Percentiles rank a stretch among this genome's conserved stretches.
Evolutionary conservation across 2,329 filamentous ascomycete genomes (phyloP).

Genomic region (Aspergillus pseudonomiae): DNA sequence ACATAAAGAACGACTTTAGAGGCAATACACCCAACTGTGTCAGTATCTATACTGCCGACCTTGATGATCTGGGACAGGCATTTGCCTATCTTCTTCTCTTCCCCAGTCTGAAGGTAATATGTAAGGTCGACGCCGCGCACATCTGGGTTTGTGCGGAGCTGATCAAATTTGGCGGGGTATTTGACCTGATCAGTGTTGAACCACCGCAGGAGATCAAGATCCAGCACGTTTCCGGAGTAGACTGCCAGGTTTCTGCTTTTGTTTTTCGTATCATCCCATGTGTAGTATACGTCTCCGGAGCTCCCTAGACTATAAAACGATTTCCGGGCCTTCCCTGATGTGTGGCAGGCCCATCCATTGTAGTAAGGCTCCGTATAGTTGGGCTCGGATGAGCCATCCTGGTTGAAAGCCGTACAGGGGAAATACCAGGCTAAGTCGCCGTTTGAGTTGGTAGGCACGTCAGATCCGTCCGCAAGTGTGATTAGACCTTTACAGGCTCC

Average conservation of each 20-base stretch:
- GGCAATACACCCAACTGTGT: constrained; percentile 95
- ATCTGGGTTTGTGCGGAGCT: constrained; percentile 70
- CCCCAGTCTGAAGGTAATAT: constrained; percentile 75
- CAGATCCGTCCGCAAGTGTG: constrained; percentile 68
- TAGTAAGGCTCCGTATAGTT: constrained; percentile 78
- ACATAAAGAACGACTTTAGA: constrained; percentile 96
- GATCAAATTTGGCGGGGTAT: constrained; percentile 75
- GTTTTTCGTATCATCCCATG: constrained; percentile 93
- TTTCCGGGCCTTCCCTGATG: constrained; percentile 66
- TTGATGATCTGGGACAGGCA: constrained; percentile 94
- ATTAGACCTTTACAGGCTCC: constrained; percentile 93
- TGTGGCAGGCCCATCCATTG: constrained; percentile 86
- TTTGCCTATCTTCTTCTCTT: constrained; percentile 79
- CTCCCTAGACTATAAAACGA: constrained; percentile 74
- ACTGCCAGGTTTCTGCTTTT: constrained; percentile 86
- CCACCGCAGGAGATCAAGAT: constrained; percentile 85
- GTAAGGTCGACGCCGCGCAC: constrained; percentile 88
- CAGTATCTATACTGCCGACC: constrained; percentile 92
- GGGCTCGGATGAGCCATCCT: constrained; percentile 80
- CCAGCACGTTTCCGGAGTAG: constrained; percentile 91
- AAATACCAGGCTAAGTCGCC: constrained; percentile 94
- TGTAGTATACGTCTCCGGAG: constrained; percentile 89
- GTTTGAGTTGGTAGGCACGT: constrained; percentile 74
- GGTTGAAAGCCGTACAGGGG: constrained; percentile 86
- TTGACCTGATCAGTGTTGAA: constrained; percentile 81